Percentiles rank a stretch among this genome's conserved stretches.
phyloP scores from a whole-genome alignment of 805 yeast genomes.

The Ogataea nitratoaversa region DNA sequence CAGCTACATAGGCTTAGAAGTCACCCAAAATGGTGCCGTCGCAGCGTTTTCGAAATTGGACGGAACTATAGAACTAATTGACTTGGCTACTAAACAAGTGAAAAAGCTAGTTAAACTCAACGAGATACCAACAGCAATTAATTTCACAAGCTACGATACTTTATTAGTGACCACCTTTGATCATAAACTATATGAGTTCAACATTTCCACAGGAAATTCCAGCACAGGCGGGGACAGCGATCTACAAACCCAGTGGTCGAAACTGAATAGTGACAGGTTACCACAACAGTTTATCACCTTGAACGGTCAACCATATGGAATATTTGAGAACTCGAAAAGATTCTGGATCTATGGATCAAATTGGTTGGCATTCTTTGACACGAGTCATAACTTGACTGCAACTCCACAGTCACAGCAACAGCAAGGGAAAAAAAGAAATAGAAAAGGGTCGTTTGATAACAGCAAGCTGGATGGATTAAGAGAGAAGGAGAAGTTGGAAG shows the following conservation, averaged over 20 bases:
- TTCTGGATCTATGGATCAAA: conserved; percentile 86
- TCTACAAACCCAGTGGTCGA: conserved; percentile 73
- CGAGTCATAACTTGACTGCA: conserved; percentile 42
- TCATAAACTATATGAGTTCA: conserved; percentile 70
- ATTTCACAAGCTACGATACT: conserved; percentile 46
- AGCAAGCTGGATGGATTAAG: conserved; percentile 1
- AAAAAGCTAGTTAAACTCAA: conserved; percentile 55
- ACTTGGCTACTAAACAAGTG: conserved; percentile 27
- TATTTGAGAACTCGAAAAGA: conserved; percentile 44
- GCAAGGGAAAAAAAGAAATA: conserved; percentile 28
- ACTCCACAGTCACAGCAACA: conserved; percentile 30
- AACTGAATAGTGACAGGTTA: conserved; percentile 64
- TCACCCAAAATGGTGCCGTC: conserved; percentile 39
- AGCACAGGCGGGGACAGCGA: conserved; percentile 11
- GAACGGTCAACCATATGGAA: conserved; percentile 69
- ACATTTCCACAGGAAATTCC: conserved; percentile 24
- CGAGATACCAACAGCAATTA: conserved; percentile 55
- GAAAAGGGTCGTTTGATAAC: conserved; percentile 24
- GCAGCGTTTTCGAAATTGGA: conserved; percentile 59
- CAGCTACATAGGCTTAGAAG: conserved; percentile 49
- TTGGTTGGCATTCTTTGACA: conserved; percentile 76
- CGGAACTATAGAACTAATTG: conserved; percentile 58
- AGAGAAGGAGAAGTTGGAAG: conserved; percentile 4
- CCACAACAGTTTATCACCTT: conserved; percentile 59
- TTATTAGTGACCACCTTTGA: conserved; percentile 68